Percentiles rank a stretch among this genome's conserved stretches.
Conservation (phyloP, 2,329 filamentous ascomycete species). For the Neofusicoccum ribis region DNA sequence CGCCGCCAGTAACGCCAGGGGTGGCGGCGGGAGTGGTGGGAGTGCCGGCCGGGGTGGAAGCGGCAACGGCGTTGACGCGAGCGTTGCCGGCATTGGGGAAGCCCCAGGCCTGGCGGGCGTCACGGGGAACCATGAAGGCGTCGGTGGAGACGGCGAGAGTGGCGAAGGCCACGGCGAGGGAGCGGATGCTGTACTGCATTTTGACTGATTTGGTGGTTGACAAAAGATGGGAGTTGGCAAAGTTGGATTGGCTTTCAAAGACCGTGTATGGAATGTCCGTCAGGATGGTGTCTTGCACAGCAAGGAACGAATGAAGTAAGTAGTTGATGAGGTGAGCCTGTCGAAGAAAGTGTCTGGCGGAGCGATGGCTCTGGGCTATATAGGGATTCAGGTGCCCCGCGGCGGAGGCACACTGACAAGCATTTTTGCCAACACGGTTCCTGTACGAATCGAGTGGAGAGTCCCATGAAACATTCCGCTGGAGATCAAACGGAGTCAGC, state of each 20-base stretch:
- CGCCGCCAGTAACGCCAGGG: slow-evolving; percentile 12
- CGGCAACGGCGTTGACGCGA: not conserved
- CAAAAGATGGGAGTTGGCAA: not conserved
- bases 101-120: not conserved
- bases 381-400: not conserved
- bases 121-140: slow-evolving; percentile 19
- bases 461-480: slow-evolving; percentile 1
- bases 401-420: not conserved
- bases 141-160: slow-evolving; percentile 7
- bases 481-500: not conserved
- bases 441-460: not conserved
- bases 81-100: slow-evolving; percentile 11
- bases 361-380: not conserved
- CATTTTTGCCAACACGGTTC: not conserved
- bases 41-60: not conserved
- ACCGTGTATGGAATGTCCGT: slow-evolving; percentile 1
- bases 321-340: slow-evolving; percentile 18
- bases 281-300: slow-evolving; percentile 16
- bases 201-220: slow-evolving; percentile 6
- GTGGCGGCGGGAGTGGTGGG: slow-evolving; percentile 1
- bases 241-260: slow-evolving; percentile 14
- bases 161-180: slow-evolving; percentile 10
- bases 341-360: not conserved
- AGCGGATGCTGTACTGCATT: slow-evolving; percentile 20
- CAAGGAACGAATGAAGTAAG: slow-evolving; percentile 13